phyloP scores from a whole-genome alignment of 1,139 yeast genomes.

The Diutina neorugosa region DNA sequence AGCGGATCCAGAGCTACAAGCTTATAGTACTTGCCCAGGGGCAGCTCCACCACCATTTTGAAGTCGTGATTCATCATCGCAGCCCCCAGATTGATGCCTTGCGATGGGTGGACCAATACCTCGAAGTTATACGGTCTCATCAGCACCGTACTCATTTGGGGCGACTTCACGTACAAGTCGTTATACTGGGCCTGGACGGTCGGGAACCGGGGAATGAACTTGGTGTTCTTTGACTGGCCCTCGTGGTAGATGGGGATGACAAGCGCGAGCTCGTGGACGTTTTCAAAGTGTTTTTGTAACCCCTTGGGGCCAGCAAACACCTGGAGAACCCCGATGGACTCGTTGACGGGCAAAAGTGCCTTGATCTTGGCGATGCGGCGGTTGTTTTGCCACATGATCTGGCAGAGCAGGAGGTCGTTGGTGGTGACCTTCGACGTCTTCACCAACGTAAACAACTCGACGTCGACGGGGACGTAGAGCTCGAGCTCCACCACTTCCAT shows the following conservation, averaged over 20 bases:
- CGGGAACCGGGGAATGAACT: conserved; percentile 64
- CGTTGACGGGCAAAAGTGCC: conserved; percentile 63
- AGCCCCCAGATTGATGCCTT: conserved; percentile 30
- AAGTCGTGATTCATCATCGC: conserved; percentile 27
- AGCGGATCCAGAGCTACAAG: conserved; percentile 36
- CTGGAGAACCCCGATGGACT: conserved; percentile 59
- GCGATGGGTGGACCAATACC: conserved; percentile 52
- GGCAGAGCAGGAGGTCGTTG: conserved; percentile 56
- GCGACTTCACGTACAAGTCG: conserved; percentile 74
- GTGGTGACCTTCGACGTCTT: conserved; percentile 39
- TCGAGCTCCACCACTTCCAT: conserved; percentile 73
- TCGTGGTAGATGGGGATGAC: conserved; percentile 69
- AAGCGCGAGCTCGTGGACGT: conserved; percentile 59
- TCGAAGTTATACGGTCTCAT: conserved; percentile 55
- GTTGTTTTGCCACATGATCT: conserved; percentile 55
- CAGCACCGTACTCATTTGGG: conserved; percentile 54
- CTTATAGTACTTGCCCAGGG: conserved; percentile 68
- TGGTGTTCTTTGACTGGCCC: conserved; percentile 45
- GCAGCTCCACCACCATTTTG: conserved; percentile 66
- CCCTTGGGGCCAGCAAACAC: conserved; percentile 66
- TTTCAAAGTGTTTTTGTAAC: conserved; percentile 42
- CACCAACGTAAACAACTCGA: conserved; percentile 48
- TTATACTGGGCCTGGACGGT: conserved; percentile 55
- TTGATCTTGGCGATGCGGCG: conserved; percentile 65
- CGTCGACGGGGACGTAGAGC: conserved; percentile 53